phyloP scores from a whole-genome alignment of 2,329 filamentous ascomycete species.

The Calonectria pauciramosa region DNA sequence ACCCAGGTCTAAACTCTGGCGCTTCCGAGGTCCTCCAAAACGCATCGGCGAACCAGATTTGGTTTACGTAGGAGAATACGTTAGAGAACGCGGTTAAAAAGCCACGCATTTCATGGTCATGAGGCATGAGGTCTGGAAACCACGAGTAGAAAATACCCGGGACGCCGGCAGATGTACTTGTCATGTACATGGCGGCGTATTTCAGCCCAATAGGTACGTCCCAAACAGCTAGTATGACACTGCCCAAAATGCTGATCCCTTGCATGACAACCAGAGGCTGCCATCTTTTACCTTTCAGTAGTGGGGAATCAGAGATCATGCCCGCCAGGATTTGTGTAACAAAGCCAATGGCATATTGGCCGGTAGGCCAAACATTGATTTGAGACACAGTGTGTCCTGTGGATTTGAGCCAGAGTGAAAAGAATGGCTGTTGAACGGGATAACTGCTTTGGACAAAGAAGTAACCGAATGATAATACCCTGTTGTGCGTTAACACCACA shows the following conservation, averaged over 20 bases:
- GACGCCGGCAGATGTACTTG: neutral
- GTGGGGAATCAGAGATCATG: neutral
- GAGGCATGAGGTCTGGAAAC: conserved; percentile 4
- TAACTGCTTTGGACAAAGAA: conserved; percentile 1
- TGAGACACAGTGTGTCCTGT: neutral
- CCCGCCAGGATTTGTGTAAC: neutral
- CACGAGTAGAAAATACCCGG: neutral
- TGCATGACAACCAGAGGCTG: neutral
- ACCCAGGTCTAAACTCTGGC: neutral
- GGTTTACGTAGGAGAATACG: neutral
- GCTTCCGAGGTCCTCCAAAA: conserved; percentile 6
- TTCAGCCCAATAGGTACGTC: neutral
- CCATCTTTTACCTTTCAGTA: neutral
- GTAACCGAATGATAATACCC: neutral
- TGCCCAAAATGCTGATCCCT: neutral
- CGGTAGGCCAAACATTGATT: conserved; percentile 1
- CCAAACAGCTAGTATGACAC: neutral
- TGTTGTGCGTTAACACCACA: neutral
- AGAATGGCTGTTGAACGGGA: neutral
- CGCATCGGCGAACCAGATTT: neutral
- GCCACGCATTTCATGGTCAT: conserved; percentile 3
- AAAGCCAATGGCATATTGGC: conserved; percentile 1
- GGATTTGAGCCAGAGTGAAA: neutral
- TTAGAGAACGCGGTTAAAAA: neutral
- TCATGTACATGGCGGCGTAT: neutral